Percentiles rank a stretch among this genome's conserved stretches.
Conservation (phyloP, 345 rosid genomes). For the Rhizophora apiculata region DNA sequence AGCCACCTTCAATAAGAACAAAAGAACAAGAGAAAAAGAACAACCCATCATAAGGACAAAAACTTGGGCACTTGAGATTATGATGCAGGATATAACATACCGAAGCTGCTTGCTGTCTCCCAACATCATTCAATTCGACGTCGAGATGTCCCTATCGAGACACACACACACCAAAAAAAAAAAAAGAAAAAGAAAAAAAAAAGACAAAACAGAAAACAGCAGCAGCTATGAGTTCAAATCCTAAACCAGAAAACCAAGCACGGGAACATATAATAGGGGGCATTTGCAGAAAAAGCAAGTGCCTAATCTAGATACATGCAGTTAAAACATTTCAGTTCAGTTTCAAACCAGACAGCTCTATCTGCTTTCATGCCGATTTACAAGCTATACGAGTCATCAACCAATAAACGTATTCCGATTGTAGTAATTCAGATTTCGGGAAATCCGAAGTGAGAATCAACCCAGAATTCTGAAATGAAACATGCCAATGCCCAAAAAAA, state of each 20-base stretch:
- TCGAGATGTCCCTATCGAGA: conserved; percentile 64
- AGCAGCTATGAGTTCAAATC: too few relatives aligned
- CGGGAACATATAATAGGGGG: too few relatives aligned
- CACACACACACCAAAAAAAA: background rate
- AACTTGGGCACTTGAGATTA: background rate
- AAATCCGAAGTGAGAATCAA: too few relatives aligned
- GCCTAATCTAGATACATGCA: too few relatives aligned
- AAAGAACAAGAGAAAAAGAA: background rate
- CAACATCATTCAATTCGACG: conserved; percentile 73
- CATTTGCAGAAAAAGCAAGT: too few relatives aligned
- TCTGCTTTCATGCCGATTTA: background rate
- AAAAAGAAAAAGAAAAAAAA: background rate
- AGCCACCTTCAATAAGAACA: conserved; percentile 45
- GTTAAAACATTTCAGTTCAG: background rate
- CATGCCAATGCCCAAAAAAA: too few relatives aligned
- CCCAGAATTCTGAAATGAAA: too few relatives aligned
- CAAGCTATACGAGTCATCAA: background rate
- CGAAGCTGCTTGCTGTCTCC: conserved; percentile 64
- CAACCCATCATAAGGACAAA: background rate
- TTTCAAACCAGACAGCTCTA: background rate
- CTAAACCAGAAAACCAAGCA: too few relatives aligned
- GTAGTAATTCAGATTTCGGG: too few relatives aligned
- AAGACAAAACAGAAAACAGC: too few relatives aligned
- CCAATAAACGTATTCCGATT: too few relatives aligned
- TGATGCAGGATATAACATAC: conserved; percentile 33